phyloP scores from a whole-genome alignment of 306 rosid species.

The Begonia masoniana region DNA sequence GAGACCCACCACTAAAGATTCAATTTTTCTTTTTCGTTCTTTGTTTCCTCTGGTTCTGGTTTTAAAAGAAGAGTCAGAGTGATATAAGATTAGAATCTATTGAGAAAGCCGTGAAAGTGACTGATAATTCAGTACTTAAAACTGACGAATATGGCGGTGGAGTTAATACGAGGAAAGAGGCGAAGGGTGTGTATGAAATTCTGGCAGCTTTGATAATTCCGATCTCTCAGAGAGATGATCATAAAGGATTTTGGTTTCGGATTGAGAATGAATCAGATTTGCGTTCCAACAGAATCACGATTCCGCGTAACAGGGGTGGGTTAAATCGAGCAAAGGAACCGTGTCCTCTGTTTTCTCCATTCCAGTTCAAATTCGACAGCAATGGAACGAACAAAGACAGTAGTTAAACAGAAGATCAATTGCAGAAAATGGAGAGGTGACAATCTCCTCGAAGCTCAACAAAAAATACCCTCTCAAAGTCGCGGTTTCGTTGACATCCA shows the following conservation, averaged over 20 bases:
- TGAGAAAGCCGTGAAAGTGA: neutral
- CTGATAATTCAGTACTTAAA: conserved; percentile 3
- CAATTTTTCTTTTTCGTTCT: too few relatives aligned
- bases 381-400: conserved; percentile 37
- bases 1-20: too few relatives aligned
- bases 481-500: conserved; percentile 21
- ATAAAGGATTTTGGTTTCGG: too few relatives aligned
- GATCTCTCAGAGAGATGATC: too few relatives aligned
- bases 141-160: too few relatives aligned
- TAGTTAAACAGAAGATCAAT: conserved; percentile 40
- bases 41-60: too few relatives aligned
- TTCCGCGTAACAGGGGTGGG: conserved; percentile 58
- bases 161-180: neutral
- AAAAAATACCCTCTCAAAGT: conserved; percentile 39
- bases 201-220: conserved; percentile 72
- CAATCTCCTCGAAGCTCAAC: conserved; percentile 13
- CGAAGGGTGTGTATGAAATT: too few relatives aligned
- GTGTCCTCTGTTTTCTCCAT: conserved; percentile 26
- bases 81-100: conserved; percentile 9
- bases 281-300: too few relatives aligned
- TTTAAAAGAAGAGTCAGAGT: too few relatives aligned
- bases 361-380: conserved; percentile 16
- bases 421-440: conserved; percentile 3
- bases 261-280: too few relatives aligned
- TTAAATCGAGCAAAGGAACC: conserved; percentile 49